Percentiles rank a stretch among this genome's conserved stretches.
Conservation (phyloP, 2,329 filamentous ascomycete species). For the Monosporascus sp. region DNA sequence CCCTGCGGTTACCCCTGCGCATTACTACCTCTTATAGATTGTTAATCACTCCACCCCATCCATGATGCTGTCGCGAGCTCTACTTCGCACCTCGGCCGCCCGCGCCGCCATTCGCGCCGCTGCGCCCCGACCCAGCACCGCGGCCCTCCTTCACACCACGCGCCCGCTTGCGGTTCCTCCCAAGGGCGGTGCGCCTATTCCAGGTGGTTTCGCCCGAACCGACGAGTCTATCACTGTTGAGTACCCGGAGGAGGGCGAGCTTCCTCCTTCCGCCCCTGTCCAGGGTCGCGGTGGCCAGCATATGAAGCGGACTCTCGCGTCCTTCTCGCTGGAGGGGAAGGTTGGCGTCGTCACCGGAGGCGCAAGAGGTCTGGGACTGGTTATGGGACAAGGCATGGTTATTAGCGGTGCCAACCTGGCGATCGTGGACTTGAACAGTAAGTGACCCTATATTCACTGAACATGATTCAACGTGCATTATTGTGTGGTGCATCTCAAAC, state of each 20-base stretch:
- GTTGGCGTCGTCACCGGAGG: conserved; percentile 86
- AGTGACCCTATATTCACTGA: conserved; percentile 23
- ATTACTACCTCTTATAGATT: not conserved
- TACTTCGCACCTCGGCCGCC: conserved; percentile 12
- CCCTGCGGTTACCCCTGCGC: too few relatives aligned
- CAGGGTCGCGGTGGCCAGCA: conserved; percentile 73
- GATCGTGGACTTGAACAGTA: conserved; percentile 90
- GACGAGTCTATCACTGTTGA: conserved; percentile 73
- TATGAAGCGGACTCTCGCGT: conserved; percentile 77
- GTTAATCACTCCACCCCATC: not conserved
- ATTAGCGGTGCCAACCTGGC: conserved; percentile 84
- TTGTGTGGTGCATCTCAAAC: not conserved
- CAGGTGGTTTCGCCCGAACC: conserved; percentile 70
- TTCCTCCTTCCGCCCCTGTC: conserved; percentile 66
- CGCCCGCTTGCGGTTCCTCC: conserved; percentile 15
- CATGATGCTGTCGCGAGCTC: conserved; percentile 13
- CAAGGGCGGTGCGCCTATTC: conserved; percentile 23
- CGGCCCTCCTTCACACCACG: conserved; percentile 21
- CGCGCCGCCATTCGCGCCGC: conserved; percentile 11
- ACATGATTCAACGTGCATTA: too few relatives aligned
- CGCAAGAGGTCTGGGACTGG: conserved; percentile 80
- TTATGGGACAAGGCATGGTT: conserved; percentile 89
- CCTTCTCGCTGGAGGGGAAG: conserved; percentile 80
- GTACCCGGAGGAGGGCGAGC: conserved; percentile 68
- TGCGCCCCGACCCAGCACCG: conserved; percentile 12